Base-by-base conservation (phyloP, 1,139 yeast genomes). In the Schizosaccharomyces versatilis region DNA sequence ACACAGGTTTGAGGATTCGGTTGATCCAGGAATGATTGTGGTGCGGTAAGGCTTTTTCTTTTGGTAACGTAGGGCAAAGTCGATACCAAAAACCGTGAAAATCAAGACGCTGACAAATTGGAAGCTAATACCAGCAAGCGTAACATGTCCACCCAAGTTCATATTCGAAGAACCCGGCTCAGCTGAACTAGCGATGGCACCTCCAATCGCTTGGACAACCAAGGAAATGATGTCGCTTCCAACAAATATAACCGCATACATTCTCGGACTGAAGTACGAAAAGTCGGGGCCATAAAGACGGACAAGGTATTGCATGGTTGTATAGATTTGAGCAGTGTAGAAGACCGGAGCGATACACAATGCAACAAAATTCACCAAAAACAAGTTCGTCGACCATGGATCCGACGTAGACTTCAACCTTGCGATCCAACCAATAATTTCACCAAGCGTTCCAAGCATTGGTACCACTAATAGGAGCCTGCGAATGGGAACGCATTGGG, bases 121-220 rank as follows among this genome's bases (percentile, higher is more conserved):
- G 62, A 82, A 71, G 0, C 79, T 78, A 58, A 86, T 73, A 39
- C 96, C 96, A 1, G 78, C 94, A 60, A 84, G 78, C 81, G 86
- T 83, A 55, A 81, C 71, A 56, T 64, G 59, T 32, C 67, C 62
- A 32, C 67, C 65, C 2, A 66, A 63, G 19, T 71, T 64, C n/a
- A 48, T 8, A 15, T 9, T 68, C 5, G 47, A 41, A 2, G 15
- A 15, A 40, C 74, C 70, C 5, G 32, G 32, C 32, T n/a, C n/a
- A 24, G 32, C 32, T 5, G 32, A 24, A 1, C 93, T 78, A 1
- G 86, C 80, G 61, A 80, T 76, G 15, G 53, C 57, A 5, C 57
- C 85, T 42, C 95, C 96, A 36, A 74, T 78, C 5, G 84, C 95
- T 62, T 54, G 55, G 14, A 54, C 15, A 15, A 47, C 36, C 17